Evolutionary conservation across 495 filamentous ascomycete genomes (phyloP).

Genomic region (Lasiosphaeris hirsuta): DNA sequence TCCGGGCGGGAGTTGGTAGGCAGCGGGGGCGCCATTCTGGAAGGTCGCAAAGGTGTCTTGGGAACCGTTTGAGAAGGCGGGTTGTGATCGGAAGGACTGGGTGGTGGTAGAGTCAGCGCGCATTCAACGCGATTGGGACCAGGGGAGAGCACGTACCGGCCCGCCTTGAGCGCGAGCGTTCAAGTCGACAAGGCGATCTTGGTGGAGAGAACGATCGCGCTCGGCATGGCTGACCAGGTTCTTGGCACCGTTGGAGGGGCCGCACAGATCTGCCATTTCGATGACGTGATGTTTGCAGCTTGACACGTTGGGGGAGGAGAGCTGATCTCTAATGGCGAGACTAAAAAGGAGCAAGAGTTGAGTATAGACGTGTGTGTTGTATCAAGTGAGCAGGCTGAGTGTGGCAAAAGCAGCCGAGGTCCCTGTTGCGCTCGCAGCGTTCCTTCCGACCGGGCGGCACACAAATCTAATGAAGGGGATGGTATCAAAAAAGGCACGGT

Average conservation of each 20-base stretch:
- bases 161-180: slow-evolving; percentile 19
- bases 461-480: background rate
- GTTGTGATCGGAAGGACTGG: slow-evolving; percentile 33
- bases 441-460: background rate
- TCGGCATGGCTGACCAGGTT: slow-evolving; percentile 78
- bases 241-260: slow-evolving; percentile 84
- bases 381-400: no score
- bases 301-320: no score
- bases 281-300: no score
- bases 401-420: slow-evolving; percentile 12
- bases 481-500: background rate
- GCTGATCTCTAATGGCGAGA: no score
- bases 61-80: slow-evolving; percentile 9
- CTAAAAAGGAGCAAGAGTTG: no score
- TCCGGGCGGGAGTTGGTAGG: background rate
- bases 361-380: no score
- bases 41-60: slow-evolving; percentile 22
- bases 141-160: slow-evolving; percentile 12
- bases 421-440: background rate
- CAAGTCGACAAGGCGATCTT: slow-evolving; percentile 56
- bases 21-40: slow-evolving; percentile 16
- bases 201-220: slow-evolving; percentile 76
- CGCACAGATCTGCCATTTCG: slow-evolving; percentile 79
- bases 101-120: background rate
- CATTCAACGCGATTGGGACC: background rate